phyloP scores from a whole-genome alignment of 305 asterid genomes.

The Nicotiana rustica region DNA sequence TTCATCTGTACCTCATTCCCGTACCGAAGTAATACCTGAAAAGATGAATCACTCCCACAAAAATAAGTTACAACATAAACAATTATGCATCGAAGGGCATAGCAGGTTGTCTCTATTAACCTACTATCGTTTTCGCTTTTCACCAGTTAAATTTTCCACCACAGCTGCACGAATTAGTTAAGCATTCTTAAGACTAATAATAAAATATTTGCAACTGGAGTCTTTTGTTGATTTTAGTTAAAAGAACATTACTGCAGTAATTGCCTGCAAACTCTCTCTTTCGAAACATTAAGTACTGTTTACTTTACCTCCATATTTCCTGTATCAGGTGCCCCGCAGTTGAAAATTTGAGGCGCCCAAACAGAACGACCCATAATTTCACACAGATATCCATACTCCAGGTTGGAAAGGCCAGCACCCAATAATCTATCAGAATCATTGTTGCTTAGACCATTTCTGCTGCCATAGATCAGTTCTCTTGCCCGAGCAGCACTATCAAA shows the following conservation, averaged over 20 bases:
- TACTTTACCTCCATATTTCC: constrained; percentile 96
- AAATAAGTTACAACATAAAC: not conserved
- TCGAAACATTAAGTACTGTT: constrained; percentile 31
- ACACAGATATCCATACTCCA: constrained; percentile 91
- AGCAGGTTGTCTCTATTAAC: not conserved
- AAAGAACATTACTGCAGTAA: not conserved
- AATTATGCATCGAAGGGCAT: constrained; percentile 18
- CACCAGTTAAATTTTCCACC: constrained; percentile 29
- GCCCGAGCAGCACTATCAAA: constrained; percentile 92
- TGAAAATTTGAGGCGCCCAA: constrained; percentile 96
- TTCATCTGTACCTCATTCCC: constrained; percentile 82
- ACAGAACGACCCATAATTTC: constrained; percentile 94
- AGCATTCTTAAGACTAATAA: not conserved
- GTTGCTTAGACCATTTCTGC: constrained; percentile 45
- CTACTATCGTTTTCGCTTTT: not conserved
- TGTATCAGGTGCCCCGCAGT: constrained; percentile 98
- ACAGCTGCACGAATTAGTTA: not conserved
- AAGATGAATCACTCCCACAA: constrained; percentile 38
- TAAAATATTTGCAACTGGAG: not conserved
- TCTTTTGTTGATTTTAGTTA: constrained; percentile 6
- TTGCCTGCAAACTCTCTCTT: not conserved
- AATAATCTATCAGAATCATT: constrained; percentile 60
- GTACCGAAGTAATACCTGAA: constrained; percentile 88
- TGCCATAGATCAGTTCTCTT: constrained; percentile 61
- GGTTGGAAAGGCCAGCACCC: constrained; percentile 90